Evolutionary conservation across 177 flowering plant genomes (phyloP).

Genomic region (Vitis hybrid): DNA sequence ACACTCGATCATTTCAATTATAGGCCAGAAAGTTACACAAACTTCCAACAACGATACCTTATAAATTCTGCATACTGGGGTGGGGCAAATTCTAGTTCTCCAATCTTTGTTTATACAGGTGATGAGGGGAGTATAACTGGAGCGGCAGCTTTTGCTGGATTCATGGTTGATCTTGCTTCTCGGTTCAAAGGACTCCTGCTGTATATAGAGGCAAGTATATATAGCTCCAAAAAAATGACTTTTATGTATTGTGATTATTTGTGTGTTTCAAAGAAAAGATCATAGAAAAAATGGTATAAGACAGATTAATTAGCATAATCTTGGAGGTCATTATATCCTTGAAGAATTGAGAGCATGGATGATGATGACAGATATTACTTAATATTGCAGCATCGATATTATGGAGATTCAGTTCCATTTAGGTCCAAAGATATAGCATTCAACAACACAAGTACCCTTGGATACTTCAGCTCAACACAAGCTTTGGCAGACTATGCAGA

Average conservation of each 20-base stretch:
- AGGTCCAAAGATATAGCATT: conserved; percentile 32
- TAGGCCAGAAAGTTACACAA: conserved; percentile 31
- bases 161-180: conserved; percentile 27
- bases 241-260: too few relatives aligned
- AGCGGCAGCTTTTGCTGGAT: conserved; percentile 6
- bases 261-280: too few relatives aligned
- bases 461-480: conserved; percentile 57
- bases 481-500: conserved; percentile 59
- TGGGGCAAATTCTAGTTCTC: conserved; percentile 29
- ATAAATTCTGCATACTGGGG: conserved; percentile 38
- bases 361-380: too few relatives aligned
- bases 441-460: conserved; percentile 31
- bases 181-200: conserved; percentile 36
- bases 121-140: conserved; percentile 18
- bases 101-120: conserved; percentile 34
- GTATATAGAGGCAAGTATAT: conserved; percentile 41
- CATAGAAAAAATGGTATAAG: too few relatives aligned
- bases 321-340: too few relatives aligned
- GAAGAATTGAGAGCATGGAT: too few relatives aligned
- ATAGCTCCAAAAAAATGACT: too few relatives aligned
- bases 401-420: conserved; percentile 51
- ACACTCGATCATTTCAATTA: conserved; percentile 45
- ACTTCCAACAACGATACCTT: conserved; percentile 35
- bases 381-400: conserved; percentile 44
- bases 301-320: background rate